phyloP scores from a whole-genome alignment of 306 rosid species.

The Psophocarpus tetragonolobus region DNA sequence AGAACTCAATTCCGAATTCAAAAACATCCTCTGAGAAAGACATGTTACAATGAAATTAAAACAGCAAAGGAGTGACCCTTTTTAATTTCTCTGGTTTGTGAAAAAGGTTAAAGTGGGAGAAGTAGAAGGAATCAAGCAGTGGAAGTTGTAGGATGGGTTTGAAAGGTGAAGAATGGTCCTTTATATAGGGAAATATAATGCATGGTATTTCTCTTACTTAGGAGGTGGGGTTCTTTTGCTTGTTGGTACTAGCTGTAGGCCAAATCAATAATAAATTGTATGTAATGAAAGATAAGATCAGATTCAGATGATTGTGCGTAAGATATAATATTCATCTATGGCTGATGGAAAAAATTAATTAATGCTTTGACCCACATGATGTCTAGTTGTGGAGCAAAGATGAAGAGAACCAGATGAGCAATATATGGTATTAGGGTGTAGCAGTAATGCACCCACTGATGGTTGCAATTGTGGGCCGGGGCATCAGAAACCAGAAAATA shows the following conservation, averaged over 20 bases:
- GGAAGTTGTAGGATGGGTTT: constrained; percentile 7
- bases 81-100: too few relatives aligned
- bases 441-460: neutral
- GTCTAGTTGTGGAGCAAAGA: constrained; percentile 27
- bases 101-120: too few relatives aligned
- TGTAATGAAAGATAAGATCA: neutral
- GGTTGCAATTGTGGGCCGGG: neutral
- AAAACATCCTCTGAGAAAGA: constrained; percentile 33
- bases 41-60: constrained; percentile 12
- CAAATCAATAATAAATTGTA: constrained; percentile 8
- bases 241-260: neutral
- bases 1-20: constrained; percentile 31
- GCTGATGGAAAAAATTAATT: neutral
- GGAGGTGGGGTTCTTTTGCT: neutral
- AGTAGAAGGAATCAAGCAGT: too few relatives aligned
- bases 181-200: constrained; percentile 29
- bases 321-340: constrained; percentile 1
- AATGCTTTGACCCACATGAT: constrained; percentile 30
- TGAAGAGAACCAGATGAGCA: constrained; percentile 10
- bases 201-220: neutral
- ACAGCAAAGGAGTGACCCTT: neutral
- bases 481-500: constrained; percentile 22
- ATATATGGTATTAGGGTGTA: neutral
- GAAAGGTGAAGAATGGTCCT: constrained; percentile 17
- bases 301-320: constrained; percentile 21